These are phyloP conservation scores for Lepiota venenata DNA, from an alignment of 768 basidiomycete genomes.

Conservation along the genomic window DNA sequence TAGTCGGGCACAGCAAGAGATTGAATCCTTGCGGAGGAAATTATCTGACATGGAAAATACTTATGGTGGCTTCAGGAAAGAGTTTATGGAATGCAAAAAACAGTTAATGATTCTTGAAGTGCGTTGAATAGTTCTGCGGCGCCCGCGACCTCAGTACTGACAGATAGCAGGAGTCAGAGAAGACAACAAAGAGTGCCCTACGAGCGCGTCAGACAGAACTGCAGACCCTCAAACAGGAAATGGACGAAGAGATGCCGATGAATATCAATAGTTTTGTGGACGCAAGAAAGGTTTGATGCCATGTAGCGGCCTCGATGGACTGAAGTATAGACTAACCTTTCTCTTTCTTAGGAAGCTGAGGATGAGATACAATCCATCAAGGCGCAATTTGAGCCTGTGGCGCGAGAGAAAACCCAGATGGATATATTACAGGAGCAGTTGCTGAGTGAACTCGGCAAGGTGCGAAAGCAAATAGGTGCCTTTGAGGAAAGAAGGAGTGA, in stretches of 20 bases:
- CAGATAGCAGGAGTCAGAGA: constrained; percentile 24
- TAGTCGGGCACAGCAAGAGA: constrained; percentile 35
- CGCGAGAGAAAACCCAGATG: constrained; percentile 40
- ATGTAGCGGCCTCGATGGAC: not conserved
- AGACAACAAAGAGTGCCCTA: constrained; percentile 19
- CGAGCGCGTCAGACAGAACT: constrained; percentile 29
- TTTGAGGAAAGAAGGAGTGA: constrained; percentile 42
- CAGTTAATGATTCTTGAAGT: not conserved
- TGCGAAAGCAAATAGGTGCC: constrained; percentile 49
- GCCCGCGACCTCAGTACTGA: not conserved
- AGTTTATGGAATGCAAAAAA: constrained; percentile 17
- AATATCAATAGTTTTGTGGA: constrained; percentile 54
- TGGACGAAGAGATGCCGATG: constrained; percentile 67
- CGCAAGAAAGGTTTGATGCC: constrained; percentile 45
- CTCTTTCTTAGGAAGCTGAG: constrained; percentile 46
- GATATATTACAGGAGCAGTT: constrained; percentile 43
- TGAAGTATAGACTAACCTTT: not conserved
- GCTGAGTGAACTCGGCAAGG: constrained; percentile 36
- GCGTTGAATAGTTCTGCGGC: not conserved
- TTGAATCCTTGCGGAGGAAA: constrained; percentile 23
- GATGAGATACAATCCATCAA: constrained; percentile 45
- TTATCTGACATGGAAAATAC: constrained; percentile 19
- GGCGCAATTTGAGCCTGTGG: constrained; percentile 47
- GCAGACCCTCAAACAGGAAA: constrained; percentile 50
- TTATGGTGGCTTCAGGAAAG: constrained; percentile 24